A percentile compares a stretch with the other conserved stretches of the same genome.
Conservation (phyloP, 495 filamentous ascomycete species). For the Podospora appendiculata region DNA sequence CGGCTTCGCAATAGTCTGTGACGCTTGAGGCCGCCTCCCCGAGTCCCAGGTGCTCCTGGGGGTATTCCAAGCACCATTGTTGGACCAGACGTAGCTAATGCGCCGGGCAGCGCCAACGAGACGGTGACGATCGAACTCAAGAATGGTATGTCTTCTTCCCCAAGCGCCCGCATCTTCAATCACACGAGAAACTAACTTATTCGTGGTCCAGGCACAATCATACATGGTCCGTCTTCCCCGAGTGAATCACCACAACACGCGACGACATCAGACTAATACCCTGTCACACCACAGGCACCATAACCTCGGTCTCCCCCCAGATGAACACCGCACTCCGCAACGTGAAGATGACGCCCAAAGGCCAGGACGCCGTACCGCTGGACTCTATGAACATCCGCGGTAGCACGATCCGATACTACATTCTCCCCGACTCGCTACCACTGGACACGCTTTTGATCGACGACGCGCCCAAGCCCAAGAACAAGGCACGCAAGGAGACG, state of each 20-base stretch:
- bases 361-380: slow-evolving; percentile 75
- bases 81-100: no score
- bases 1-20: no score
- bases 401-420: slow-evolving; percentile 80
- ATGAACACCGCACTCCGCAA: slow-evolving; percentile 95
- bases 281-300: slow-evolving; percentile 48
- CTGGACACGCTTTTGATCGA: slow-evolving; percentile 92
- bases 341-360: slow-evolving; percentile 88
- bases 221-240: slow-evolving; percentile 46
- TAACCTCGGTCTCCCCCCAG: slow-evolving; percentile 86
- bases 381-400: slow-evolving; percentile 97
- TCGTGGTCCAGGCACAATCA: slow-evolving; percentile 63
- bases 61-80: no score
- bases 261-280: no score
- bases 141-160: slow-evolving; percentile 53
- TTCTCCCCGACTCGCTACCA: slow-evolving; percentile 88
- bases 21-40: no score
- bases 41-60: no score
- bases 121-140: slow-evolving; percentile 96
- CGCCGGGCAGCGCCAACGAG: slow-evolving; percentile 51
- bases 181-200: not conserved
- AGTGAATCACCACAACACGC: no score
- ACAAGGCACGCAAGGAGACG: slow-evolving; percentile 94
- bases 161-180: no score
- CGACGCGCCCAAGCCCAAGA: slow-evolving; percentile 96